Evolutionary conservation across 768 basidiomycete genomes (phyloP).

Genomic region (Coprinopsis sp.): DNA sequence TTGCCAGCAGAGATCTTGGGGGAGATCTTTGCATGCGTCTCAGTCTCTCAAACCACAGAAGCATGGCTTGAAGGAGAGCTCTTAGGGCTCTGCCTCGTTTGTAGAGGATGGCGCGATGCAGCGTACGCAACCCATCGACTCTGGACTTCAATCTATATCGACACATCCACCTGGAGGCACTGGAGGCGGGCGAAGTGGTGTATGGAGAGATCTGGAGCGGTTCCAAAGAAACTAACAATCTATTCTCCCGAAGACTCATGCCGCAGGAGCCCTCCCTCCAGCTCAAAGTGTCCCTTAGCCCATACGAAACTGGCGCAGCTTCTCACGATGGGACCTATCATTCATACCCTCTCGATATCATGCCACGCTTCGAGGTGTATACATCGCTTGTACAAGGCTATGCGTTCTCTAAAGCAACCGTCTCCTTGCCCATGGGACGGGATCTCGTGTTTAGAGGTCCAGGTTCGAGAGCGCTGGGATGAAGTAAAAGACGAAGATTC

Average conservation of each 20-base stretch:
- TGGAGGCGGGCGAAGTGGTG: neutral
- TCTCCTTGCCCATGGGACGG: neutral
- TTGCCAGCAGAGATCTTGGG: neutral
- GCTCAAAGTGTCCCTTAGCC: neutral
- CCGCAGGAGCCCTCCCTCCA: no score
- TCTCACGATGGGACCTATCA: neutral
- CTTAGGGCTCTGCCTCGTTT: slow-evolving; percentile 43
- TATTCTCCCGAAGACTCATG: no score
- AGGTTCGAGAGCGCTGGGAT: neutral
- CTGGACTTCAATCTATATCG: neutral
- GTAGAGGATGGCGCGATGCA: neutral
- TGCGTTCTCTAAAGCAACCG: neutral
- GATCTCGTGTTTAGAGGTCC: neutral
- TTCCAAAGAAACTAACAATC: neutral
- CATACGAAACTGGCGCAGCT: neutral
- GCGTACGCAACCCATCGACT: slow-evolving; percentile 1
- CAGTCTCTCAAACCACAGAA: neutral
- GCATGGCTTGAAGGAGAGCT: slow-evolving; percentile 31
- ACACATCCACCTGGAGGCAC: neutral
- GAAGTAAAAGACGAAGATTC: neutral
- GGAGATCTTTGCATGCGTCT: neutral
- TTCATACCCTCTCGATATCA: neutral
- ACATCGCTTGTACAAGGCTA: no score
- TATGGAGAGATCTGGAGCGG: neutral
- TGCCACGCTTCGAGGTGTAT: no score